Percentiles rank a stretch among this genome's conserved stretches.
Evolutionary conservation across 1,284 basidiomycete genomes (phyloP).

Genomic region (Rhodotorula sp.): DNA sequence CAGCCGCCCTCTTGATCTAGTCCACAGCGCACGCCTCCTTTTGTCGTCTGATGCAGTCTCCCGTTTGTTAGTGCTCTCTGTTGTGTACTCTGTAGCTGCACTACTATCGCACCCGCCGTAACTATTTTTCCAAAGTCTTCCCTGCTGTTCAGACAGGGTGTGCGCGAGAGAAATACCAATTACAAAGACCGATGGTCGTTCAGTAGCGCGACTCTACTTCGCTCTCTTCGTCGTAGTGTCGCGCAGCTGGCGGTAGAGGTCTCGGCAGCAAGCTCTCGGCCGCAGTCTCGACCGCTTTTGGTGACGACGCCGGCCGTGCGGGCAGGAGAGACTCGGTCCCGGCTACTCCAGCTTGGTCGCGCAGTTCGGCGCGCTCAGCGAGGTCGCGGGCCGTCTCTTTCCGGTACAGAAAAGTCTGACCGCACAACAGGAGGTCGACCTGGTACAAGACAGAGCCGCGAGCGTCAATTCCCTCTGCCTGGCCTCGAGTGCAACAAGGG

Average conservation of each 20-base stretch:
- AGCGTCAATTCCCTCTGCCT: neutral
- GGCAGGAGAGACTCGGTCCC: constrained; percentile 32
- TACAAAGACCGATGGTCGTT: no score
- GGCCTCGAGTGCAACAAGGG: neutral
- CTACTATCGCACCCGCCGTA: neutral
- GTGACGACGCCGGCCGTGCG: neutral
- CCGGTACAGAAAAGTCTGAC: constrained; percentile 46
- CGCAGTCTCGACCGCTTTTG: constrained; percentile 26
- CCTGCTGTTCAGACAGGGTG: neutral
- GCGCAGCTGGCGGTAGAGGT: constrained; percentile 7
- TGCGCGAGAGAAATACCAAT: no score
- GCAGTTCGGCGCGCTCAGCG: constrained; percentile 12
- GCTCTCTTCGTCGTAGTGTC: neutral
- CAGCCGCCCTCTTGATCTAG: constrained; percentile 13
- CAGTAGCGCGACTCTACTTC: neutral
- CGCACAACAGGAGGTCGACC: constrained; percentile 47
- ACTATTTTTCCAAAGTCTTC: neutral
- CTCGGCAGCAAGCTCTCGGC: neutral
- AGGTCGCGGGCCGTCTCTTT: constrained; percentile 45
- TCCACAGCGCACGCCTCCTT: neutral
- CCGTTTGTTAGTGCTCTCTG: neutral
- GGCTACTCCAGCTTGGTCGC: constrained; percentile 34
- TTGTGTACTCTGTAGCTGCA: neutral
- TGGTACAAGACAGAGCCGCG: neutral
- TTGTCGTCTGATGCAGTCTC: no score